Evolutionary conservation across 2,329 filamentous ascomycete species (phyloP).

Genomic region (Rutstroemia sydowiana): DNA sequence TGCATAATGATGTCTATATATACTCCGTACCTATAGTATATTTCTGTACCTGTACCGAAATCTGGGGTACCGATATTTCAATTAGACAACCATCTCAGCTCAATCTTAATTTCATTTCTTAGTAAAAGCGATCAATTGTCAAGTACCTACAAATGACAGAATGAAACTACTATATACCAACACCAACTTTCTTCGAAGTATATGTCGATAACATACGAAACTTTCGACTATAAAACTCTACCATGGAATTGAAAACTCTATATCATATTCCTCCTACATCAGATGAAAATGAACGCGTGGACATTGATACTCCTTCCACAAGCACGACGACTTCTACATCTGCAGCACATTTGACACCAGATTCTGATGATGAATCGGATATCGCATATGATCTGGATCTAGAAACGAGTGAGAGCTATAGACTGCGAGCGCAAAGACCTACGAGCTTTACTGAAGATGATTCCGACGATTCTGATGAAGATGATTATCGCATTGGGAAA

Average conservation of each 20-base stretch:
- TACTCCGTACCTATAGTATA: no score
- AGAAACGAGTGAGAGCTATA: neutral
- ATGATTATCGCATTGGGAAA: neutral
- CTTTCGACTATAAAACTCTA: neutral
- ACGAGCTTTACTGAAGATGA: conserved; percentile 4
- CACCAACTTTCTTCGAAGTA: neutral
- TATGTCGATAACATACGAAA: neutral
- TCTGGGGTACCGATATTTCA: no score
- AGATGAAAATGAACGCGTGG: conserved; percentile 8
- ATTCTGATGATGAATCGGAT: neutral
- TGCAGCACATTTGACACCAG: neutral
- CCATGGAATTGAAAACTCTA: conserved; percentile 12
- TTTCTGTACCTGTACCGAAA: no score
- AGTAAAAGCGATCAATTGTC: no score
- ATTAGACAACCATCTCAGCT: no score
- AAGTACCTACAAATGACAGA: no score
- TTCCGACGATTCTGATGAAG: neutral
- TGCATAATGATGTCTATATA: no score
- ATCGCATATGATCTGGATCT: neutral
- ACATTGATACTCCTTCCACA: conserved; percentile 16
- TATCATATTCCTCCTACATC: neutral
- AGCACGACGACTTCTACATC: conserved; percentile 5
- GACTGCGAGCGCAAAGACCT: neutral
- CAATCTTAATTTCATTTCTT: no score
- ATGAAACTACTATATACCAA: no score